phyloP scores from a whole-genome alignment of 1,284 basidiomycete species.

The Entoloma clypeatum region DNA sequence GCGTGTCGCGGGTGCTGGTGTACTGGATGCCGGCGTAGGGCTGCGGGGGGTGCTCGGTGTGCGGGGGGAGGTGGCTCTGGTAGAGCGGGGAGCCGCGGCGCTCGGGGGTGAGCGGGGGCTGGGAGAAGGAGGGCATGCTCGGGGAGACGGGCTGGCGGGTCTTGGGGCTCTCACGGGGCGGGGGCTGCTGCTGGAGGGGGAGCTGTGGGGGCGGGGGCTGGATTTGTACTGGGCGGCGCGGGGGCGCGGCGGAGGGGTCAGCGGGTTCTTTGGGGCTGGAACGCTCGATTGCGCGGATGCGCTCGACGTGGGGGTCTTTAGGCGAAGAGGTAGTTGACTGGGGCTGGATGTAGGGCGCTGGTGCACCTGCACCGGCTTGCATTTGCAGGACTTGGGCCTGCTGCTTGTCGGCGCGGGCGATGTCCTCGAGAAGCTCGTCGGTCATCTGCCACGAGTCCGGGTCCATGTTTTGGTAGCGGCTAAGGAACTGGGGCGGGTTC shows the following conservation, averaged over 20 bases:
- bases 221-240: no score
- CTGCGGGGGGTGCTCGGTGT: constrained; percentile 47
- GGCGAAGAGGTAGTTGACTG: constrained; percentile 36
- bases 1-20: constrained; percentile 49
- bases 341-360: constrained; percentile 27
- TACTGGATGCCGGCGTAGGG: constrained; percentile 46
- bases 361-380: constrained; percentile 20
- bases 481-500: constrained; percentile 49
- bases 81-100: constrained; percentile 50
- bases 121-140: constrained; percentile 35
- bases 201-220: constrained; percentile 37
- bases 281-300: constrained; percentile 49
- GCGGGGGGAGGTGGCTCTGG: constrained; percentile 47
- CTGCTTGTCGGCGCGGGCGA: constrained; percentile 54
- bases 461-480: constrained; percentile 45
- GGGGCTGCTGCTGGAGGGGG: constrained; percentile 38
- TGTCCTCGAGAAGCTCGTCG: constrained; percentile 63
- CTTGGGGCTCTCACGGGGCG: constrained; percentile 48
- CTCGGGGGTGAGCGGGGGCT: constrained; percentile 47
- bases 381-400: constrained; percentile 37
- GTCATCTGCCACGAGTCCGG: constrained; percentile 61
- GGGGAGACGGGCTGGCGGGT: constrained; percentile 46
- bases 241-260: no score
- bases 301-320: constrained; percentile 54
- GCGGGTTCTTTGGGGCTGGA: constrained; percentile 52